Evolutionary conservation across 1,284 basidiomycete genomes (phyloP).

Genomic region (Trichosporon asahii): DNA sequence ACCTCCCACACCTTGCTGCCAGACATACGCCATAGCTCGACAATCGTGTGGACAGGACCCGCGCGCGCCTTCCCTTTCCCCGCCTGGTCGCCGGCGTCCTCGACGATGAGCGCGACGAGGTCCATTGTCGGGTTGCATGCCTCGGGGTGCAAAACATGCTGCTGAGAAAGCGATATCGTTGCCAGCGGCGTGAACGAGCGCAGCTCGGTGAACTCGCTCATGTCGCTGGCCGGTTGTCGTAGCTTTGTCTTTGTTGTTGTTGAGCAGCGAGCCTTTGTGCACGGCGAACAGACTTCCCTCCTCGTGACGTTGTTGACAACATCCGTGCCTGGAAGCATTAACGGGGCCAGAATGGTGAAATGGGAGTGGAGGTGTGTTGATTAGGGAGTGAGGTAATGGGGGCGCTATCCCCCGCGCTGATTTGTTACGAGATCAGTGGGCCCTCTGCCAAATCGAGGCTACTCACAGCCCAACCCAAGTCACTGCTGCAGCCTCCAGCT

Average conservation of each 20-base stretch:
- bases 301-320: conserved; percentile 9
- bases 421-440: conserved; percentile 5
- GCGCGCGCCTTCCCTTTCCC: conserved; percentile 27
- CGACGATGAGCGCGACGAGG: conserved; percentile 36
- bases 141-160: conserved; percentile 37
- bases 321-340: not conserved
- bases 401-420: not conserved
- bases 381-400: not conserved
- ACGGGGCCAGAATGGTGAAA: not conserved
- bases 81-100: conserved; percentile 10
- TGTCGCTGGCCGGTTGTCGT: conserved; percentile 4
- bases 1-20: conserved; percentile 47
- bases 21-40: conserved; percentile 39
- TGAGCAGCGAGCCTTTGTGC: not conserved
- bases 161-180: conserved; percentile 26
- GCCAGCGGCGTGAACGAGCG: conserved; percentile 38
- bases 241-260: not conserved
- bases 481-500: not conserved
- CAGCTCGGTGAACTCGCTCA: conserved; percentile 13
- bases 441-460: not conserved
- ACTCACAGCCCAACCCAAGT: not conserved
- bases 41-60: conserved; percentile 10
- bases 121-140: conserved; percentile 49
- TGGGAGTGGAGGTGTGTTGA: not conserved
- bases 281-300: no score